Conservation (phyloP, 2,329 filamentous ascomycete genomes). For the Alternaria rosae region DNA sequence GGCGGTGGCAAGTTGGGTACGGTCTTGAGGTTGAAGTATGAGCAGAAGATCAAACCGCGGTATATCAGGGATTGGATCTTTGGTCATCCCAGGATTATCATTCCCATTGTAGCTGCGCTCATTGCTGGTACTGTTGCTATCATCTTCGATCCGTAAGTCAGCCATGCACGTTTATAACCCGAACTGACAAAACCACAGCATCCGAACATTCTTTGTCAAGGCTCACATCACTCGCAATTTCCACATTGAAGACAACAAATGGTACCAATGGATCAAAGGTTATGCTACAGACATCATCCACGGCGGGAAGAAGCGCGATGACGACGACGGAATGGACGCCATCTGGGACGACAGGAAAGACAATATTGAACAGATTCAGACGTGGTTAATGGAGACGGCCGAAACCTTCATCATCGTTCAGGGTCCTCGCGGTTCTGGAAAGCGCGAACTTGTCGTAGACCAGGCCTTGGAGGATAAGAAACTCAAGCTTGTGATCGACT, state of each 20-base stretch:
- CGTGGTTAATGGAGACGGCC: constrained; percentile 85
- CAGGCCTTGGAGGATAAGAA: constrained; percentile 79
- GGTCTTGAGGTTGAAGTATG: constrained; percentile 80
- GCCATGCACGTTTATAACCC: constrained; percentile 2
- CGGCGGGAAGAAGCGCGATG: constrained; percentile 63
- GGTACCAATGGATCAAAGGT: constrained; percentile 82
- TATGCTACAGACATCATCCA: constrained; percentile 72
- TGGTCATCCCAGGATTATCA: constrained; percentile 84
- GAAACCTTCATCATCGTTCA: constrained; percentile 95
- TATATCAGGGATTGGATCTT: constrained; percentile 88
- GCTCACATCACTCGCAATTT: constrained; percentile 82
- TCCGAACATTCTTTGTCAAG: constrained; percentile 91
- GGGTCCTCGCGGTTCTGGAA: constrained; percentile 89
- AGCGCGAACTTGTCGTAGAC: constrained; percentile 85
- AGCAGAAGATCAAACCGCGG: constrained; percentile 76
- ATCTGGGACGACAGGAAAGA: constrained; percentile 88
- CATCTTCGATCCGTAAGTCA: constrained; percentile 73
- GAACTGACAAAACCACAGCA: constrained; percentile 48
- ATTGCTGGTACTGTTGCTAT: constrained; percentile 84
- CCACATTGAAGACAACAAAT: constrained; percentile 73
- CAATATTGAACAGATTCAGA: constrained; percentile 81
- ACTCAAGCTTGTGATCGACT: constrained; percentile 86
- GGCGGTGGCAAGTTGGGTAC: constrained; percentile 81
- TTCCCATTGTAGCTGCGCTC: constrained; percentile 81
- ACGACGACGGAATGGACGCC: constrained; percentile 75